A percentile compares a stretch with the other conserved stretches of the same genome.
Evolutionary conservation across 2,329 filamentous ascomycete species (phyloP).

Genomic region (Dactylellina cionopaga): DNA sequence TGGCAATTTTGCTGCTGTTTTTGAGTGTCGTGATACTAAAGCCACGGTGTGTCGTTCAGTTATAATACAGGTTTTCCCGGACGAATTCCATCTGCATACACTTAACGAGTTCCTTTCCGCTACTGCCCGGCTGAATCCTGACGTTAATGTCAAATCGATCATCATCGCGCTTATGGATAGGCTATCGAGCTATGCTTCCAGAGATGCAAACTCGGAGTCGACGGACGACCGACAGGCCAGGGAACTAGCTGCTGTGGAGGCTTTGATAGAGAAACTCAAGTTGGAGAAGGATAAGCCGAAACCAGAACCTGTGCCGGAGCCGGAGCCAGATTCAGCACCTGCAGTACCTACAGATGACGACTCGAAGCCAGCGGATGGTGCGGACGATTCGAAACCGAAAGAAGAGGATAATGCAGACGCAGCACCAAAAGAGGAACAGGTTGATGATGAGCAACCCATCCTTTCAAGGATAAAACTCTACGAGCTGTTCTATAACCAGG

Average conservation of each 20-base stretch:
- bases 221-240: constrained; percentile 77
- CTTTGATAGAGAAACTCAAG: constrained; percentile 79
- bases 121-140: constrained; percentile 89
- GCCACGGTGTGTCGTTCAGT: constrained; percentile 66
- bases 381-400: constrained; percentile 15
- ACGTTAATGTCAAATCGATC: constrained; percentile 97
- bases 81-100: constrained; percentile 97
- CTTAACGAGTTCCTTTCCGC: constrained; percentile 94
- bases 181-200: constrained; percentile 90
- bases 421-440: constrained; percentile 34
- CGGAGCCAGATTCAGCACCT: constrained; percentile 60
- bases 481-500: constrained; percentile 96
- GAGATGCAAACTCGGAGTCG: constrained; percentile 78
- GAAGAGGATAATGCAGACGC: constrained; percentile 58
- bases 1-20: constrained; percentile 55
- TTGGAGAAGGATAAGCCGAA: constrained; percentile 69
- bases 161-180: constrained; percentile 98
- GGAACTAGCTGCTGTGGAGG: constrained; percentile 84
- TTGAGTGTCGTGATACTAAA: neutral
- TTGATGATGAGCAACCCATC: constrained; percentile 60
- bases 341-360: constrained; percentile 61
- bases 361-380: constrained; percentile 55
- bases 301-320: constrained; percentile 58
- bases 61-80: constrained; percentile 97
- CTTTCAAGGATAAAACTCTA: constrained; percentile 70